phyloP scores from a whole-genome alignment of 371 early-diverging fungal species.

The Lichtheimia corymbifera region DNA sequence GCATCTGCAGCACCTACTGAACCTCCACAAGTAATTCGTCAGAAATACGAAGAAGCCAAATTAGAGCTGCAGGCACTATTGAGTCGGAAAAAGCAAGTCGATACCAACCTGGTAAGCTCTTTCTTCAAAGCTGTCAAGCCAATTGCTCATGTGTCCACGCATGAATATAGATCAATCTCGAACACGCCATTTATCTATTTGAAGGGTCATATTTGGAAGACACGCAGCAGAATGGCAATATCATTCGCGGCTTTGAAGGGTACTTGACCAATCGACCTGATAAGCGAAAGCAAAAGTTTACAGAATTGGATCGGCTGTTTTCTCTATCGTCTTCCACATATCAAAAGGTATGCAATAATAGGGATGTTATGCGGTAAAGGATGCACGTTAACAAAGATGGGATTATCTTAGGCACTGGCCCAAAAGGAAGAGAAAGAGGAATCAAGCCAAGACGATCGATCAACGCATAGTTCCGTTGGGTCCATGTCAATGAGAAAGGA shows the following conservation, averaged over 20 bases:
- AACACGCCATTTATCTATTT: slow-evolving; percentile 75
- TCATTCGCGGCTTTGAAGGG: slow-evolving; percentile 82
- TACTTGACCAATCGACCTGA: slow-evolving; percentile 63
- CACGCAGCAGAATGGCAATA: slow-evolving; percentile 77
- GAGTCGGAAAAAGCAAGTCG: slow-evolving; percentile 63
- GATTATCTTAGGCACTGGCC: slow-evolving; percentile 45
- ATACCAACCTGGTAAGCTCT: slow-evolving; percentile 54
- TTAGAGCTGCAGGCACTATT: slow-evolving; percentile 57
- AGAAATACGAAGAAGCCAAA: slow-evolving; percentile 64
- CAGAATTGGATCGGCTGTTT: slow-evolving; percentile 64
- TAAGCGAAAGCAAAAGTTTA: slow-evolving; percentile 60
- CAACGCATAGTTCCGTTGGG: slow-evolving; percentile 19
- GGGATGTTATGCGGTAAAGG: no score
- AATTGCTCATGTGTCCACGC: background rate
- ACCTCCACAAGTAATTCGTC: slow-evolving; percentile 50
- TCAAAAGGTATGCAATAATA: slow-evolving; percentile 47
- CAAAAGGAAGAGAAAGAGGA: slow-evolving; percentile 59
- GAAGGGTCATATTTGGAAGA: slow-evolving; percentile 85
- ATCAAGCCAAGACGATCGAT: slow-evolving; percentile 59
- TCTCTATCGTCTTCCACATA: slow-evolving; percentile 67
- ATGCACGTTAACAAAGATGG: no score
- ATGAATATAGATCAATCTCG: slow-evolving; percentile 53
- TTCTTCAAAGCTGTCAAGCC: no score
- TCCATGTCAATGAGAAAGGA: slow-evolving; percentile 32
- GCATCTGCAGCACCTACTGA: slow-evolving; percentile 25